These are phyloP conservation scores for Linum tenue DNA, from an alignment of 345 rosid genomes.

Conservation along the genomic window DNA sequence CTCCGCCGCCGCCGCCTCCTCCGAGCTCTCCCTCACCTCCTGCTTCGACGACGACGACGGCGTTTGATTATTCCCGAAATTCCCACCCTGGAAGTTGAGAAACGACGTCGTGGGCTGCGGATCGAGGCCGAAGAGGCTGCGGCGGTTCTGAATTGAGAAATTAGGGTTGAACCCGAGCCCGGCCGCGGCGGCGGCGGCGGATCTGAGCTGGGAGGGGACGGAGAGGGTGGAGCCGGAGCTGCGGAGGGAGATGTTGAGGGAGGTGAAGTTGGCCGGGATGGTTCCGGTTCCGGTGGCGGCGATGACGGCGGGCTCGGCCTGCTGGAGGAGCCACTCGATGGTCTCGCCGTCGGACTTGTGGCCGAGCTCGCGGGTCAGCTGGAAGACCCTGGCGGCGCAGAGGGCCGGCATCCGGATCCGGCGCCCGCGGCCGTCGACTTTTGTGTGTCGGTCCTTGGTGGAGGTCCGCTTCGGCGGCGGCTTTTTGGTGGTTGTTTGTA, in stretches of 20 bases:
- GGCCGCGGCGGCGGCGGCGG: constrained; percentile 11
- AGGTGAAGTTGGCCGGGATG: constrained; percentile 77
- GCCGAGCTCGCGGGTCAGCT: constrained; percentile 61
- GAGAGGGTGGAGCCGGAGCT: constrained; percentile 51
- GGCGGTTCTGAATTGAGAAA: not conserved
- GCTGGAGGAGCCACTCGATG: constrained; percentile 74
- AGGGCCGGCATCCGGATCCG: constrained; percentile 81
- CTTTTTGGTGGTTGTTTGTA: not conserved
- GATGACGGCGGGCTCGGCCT: constrained; percentile 73
- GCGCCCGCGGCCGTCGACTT: constrained; percentile 82
- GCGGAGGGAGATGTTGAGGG: constrained; percentile 60
- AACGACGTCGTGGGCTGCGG: not conserved
- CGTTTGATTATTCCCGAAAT: not conserved
- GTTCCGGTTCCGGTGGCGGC: constrained; percentile 78
- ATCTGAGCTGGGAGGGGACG: constrained; percentile 21
- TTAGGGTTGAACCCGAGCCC: constrained; percentile 34
- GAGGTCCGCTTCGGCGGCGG: constrained; percentile 39
- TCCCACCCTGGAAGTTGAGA: not conserved
- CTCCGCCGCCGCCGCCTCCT: not conserved
- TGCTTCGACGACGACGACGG: not conserved
- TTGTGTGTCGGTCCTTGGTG: constrained; percentile 71
- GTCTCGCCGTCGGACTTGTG: constrained; percentile 86
- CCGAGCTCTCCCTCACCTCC: not conserved
- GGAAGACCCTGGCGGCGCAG: constrained; percentile 80
- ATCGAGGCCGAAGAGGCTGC: not conserved